Base-by-base conservation (phyloP, 768 basidiomycete genomes). In the Lactarius trivialis region DNA sequence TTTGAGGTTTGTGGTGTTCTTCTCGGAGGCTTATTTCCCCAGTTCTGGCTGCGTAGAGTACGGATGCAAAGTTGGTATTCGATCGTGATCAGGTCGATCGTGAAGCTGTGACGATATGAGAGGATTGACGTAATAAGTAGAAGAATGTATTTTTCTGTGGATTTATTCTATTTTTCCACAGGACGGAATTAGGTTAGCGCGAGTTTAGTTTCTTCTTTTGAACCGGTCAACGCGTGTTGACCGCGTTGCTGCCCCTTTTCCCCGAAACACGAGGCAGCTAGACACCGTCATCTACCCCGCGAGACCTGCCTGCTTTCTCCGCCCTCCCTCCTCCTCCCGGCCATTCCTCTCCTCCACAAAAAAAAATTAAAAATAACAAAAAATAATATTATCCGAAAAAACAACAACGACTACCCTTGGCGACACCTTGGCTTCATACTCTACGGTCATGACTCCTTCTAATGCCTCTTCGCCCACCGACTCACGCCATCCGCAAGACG, bases 1-100 rank as follows among this genome's bases (percentile, higher is more conserved):
- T 76, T 65, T 77, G 66, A 73, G 50, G 26, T 11, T 24, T 57
- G n/a, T n/a, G 12, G 3, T 45, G 30, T 28, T 41, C 2, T 37
- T 17, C 36, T 15, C 36, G n/a, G n/a, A n/a, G n/a, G n/a, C n/a
- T n/a, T n/a, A n/a, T n/a, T n/a, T n/a, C n/a, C n/a, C n/a, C n/a
- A n/a, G n/a, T n/a, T n/a, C n/a, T n/a, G n/a, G n/a, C n/a, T n/a
- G n/a, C n/a, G n/a, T n/a, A n/a, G n/a, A n/a, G 30, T 30, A 41
- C 39, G 39, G 39, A 41, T n/a, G 39, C 39, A 39, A n/a, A 39
- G 39, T 39, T 39, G 39, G 32, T 12, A 11, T 19, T 33, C 60
- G 60, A 61, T 61, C 60, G 37, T 51, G 60, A 61, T 61, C 55
- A 26, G 2, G 36, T 3, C 45, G 54, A 58, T 58, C 60, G 21